Evolutionary conservation across 768 basidiomycete species (phyloP).

Genomic region (Hemileccinum rubropunctum): DNA sequence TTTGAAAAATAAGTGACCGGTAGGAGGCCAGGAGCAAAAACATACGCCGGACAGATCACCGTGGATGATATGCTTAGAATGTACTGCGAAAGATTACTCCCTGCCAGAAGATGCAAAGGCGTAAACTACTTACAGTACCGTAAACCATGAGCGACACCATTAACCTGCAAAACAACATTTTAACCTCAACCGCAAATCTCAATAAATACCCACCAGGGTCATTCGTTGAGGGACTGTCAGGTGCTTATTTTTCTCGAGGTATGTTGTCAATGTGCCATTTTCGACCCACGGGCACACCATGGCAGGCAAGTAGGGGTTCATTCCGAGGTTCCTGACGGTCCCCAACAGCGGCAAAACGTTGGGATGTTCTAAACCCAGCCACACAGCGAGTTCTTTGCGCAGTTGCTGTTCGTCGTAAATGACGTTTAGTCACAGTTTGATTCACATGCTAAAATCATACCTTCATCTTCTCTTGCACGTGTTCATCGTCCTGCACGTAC

Average conservation of each 20-base stretch:
- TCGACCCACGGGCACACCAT: conserved; percentile 3
- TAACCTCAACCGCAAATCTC: background rate
- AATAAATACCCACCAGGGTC: background rate
- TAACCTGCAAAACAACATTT: background rate
- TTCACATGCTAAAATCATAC: background rate
- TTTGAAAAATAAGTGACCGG: no score
- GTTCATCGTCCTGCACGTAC: background rate
- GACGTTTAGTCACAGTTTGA: background rate
- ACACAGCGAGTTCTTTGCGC: background rate
- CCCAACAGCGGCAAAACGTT: background rate
- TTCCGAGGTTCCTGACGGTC: background rate
- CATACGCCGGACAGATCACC: background rate
- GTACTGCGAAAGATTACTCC: background rate
- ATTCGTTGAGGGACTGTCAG: background rate
- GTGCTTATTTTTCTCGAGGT: background rate
- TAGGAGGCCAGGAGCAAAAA: background rate
- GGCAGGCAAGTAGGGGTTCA: background rate
- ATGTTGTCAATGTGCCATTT: background rate
- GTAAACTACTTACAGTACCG: background rate
- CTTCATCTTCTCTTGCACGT: background rate
- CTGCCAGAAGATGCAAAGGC: background rate
- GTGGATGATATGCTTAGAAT: background rate
- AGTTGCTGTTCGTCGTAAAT: background rate
- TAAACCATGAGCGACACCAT: background rate
- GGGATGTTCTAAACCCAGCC: background rate